Percentiles rank a stretch among this genome's conserved stretches.
phyloP scores from a whole-genome alignment of 1,284 basidiomycete genomes.

The Phlebopus sp. region DNA sequence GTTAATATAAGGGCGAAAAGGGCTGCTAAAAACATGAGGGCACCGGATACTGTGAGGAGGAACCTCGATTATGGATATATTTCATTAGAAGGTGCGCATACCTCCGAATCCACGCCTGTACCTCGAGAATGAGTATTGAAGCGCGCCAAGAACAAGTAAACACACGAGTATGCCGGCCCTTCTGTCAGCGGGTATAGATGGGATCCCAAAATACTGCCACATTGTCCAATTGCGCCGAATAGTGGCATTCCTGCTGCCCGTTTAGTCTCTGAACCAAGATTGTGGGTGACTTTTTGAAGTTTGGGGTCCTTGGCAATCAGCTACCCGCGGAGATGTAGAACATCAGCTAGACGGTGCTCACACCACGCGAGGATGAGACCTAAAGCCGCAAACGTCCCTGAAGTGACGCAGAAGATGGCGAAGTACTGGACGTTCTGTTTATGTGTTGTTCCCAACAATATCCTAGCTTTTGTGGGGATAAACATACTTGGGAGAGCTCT shows the following conservation, averaged over 20 bases:
- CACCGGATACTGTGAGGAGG: slow-evolving; percentile 44
- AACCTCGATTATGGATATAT: no score
- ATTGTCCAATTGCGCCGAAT: slow-evolving; percentile 75
- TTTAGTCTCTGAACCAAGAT: slow-evolving; percentile 76
- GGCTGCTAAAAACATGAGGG: slow-evolving; percentile 57
- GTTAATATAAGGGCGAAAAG: slow-evolving; percentile 50
- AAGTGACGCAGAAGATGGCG: slow-evolving; percentile 66
- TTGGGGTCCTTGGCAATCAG: not conserved
- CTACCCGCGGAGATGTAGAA: not conserved
- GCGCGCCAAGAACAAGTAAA: not conserved
- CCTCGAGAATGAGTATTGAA: not conserved
- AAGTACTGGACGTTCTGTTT: slow-evolving; percentile 60
- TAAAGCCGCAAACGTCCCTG: slow-evolving; percentile 67
- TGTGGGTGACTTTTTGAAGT: slow-evolving; percentile 54
- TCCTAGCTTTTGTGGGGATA: slow-evolving; percentile 17
- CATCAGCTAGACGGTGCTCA: slow-evolving; percentile 35
- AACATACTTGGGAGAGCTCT: not conserved
- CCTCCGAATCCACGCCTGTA: slow-evolving; percentile 28
- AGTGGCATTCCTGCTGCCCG: slow-evolving; percentile 71
- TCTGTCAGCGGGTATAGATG: slow-evolving; percentile 67
- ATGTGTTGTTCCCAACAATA: slow-evolving; percentile 19
- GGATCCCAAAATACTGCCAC: slow-evolving; percentile 68
- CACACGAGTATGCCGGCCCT: slow-evolving; percentile 61
- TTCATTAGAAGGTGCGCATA: slow-evolving; percentile 1
- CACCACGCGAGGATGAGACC: slow-evolving; percentile 73